Base-by-base conservation (phyloP, 2,329 filamentous ascomycete genomes). In the Rhinocladiella similis region DNA sequence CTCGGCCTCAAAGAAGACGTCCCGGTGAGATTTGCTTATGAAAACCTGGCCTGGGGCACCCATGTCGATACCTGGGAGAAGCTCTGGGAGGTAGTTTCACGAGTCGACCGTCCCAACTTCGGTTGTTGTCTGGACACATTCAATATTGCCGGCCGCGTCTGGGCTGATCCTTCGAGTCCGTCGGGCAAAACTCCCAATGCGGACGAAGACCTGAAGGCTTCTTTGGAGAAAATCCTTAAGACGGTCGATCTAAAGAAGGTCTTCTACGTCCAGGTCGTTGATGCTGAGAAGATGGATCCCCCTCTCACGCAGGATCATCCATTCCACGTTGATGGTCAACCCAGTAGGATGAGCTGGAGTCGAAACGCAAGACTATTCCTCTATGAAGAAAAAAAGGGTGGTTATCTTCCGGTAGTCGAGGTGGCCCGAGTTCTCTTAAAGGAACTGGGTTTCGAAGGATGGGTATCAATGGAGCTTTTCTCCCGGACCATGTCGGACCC, bases 41-140 rank as follows among this genome's bases (percentile, higher is more conserved):
- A 93, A 69, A 83, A 82, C 10, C 75, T 92, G 5, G 84, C 82
- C 43, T 92, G 86, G 83, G 88, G 86, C 12, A 90, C 86, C 0
- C 78, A 83, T 49, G 76, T 86, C 57, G 80, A 90, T 67, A 85
- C 78, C 0, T 92, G 89, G 89, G 87, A 91, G 68, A 73, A 76
- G n/a, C 82, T 80, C 62, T 92, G 87, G 86, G 82, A 86, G 6
- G 74, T 90, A 1, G 83, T 91, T 1, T 72, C 78, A 63, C 73
- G 73, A 1, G 87, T 91, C 25, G 77, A 89, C 68, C 72, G 86
- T 3, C 71, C 80, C 12, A 92, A 91, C 70, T 90, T 92, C 67
- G 88, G 88, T 6, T 74, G 90, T 46, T 91, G 87, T 67, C 77
- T 92, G 22, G 89, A 92, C 70, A 89, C 85, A 0, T 92, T 90